phyloP scores from a whole-genome alignment of 2,329 filamentous ascomycete genomes.

The Gnomoniopsis sp. region DNA sequence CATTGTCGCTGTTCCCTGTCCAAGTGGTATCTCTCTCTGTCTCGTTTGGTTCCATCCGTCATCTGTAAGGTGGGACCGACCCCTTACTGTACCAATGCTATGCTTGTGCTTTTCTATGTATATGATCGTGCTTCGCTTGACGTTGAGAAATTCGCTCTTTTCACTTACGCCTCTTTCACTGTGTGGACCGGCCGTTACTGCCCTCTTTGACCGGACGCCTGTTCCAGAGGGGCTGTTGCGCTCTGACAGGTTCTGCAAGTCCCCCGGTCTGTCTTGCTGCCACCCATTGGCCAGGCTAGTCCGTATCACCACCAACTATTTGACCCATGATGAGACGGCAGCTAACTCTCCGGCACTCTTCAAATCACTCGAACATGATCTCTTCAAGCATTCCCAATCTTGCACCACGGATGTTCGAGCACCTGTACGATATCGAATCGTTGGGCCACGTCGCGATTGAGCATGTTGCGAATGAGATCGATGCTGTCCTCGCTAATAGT shows the following conservation, averaged over 20 bases:
- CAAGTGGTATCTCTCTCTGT: neutral
- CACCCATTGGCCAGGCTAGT: neutral
- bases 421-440: slow-evolving; percentile 86
- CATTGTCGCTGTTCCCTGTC: neutral
- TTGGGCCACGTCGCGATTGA: slow-evolving; percentile 81
- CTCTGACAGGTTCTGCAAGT: too few species aligned
- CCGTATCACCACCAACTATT: neutral
- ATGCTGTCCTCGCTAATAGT: slow-evolving; percentile 89
- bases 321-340: neutral
- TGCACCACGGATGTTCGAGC: slow-evolving; percentile 81
- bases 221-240: too few species aligned
- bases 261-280: too few species aligned
- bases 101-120: neutral
- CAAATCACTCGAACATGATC: neutral
- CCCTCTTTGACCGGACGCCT: too few species aligned
- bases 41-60: neutral
- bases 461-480: slow-evolving; percentile 85
- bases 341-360: neutral
- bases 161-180: neutral
- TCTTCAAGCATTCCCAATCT: slow-evolving; percentile 13
- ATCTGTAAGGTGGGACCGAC: too few species aligned
- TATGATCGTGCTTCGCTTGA: neutral
- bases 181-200: too few species aligned
- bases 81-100: neutral
- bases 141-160: neutral